Conservation (phyloP, 257 asterid genomes). For the Buddleja alternifolia region DNA sequence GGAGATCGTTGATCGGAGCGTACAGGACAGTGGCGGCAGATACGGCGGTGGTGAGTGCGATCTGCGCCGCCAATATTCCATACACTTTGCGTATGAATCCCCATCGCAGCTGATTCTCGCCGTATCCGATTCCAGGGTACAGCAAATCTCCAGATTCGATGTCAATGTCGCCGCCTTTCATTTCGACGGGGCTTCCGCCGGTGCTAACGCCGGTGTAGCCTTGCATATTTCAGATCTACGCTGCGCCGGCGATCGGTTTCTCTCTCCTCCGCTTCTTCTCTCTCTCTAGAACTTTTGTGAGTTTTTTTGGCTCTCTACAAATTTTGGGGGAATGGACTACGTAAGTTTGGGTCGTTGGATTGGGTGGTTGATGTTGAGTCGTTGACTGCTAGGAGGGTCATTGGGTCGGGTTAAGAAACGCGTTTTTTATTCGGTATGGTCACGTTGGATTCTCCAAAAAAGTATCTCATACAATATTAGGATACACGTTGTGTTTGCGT, state of each 20-base stretch:
- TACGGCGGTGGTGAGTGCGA: conserved; percentile 64
- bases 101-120: conserved; percentile 98
- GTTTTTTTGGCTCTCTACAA: conserved; percentile 15
- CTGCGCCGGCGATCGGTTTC: conserved; percentile 26
- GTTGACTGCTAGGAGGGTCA: no score
- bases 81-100: conserved; percentile 96
- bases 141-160: conserved; percentile 64
- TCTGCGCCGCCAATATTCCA: conserved; percentile 88
- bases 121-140: conserved; percentile 89
- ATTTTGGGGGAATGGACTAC: not conserved
- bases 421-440: no score
- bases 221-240: conserved; percentile 52
- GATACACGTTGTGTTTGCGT: no score
- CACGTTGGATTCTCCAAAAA: no score
- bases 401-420: no score
- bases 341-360: not conserved
- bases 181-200: conserved; percentile 36
- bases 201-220: conserved; percentile 55
- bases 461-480: no score
- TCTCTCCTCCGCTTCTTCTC: conserved; percentile 17
- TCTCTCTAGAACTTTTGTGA: conserved; percentile 28
- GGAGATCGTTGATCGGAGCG: conserved; percentile 79
- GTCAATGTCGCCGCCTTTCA: conserved; percentile 50
- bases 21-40: conserved; percentile 77
- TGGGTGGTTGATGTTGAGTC: conserved; percentile 12